Percentiles rank a stretch among this genome's conserved stretches.
Evolutionary conservation across 169 alveolate genomes (phyloP).

Genomic region (Eimeria praecox): DNA sequence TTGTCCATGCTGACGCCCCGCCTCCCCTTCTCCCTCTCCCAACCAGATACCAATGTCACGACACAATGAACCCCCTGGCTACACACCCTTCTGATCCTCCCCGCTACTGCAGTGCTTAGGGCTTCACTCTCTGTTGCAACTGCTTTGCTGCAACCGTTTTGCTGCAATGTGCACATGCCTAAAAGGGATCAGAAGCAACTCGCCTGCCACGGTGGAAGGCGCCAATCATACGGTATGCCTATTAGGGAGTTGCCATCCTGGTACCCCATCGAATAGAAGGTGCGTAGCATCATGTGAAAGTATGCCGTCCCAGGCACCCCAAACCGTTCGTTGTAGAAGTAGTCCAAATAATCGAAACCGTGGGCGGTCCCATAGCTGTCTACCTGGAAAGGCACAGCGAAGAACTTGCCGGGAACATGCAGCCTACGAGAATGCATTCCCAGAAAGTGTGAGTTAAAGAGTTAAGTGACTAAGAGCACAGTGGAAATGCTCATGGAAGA

Average conservation of each 20-base stretch:
- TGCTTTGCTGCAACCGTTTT: background rate
- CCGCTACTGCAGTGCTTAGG: background rate
- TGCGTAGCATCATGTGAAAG: slow-evolving; percentile 65
- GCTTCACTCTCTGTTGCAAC: background rate
- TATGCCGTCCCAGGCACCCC: slow-evolving; percentile 80
- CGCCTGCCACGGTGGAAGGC: slow-evolving; percentile 81
- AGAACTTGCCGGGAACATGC: background rate
- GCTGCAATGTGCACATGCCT: background rate
- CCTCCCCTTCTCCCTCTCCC: background rate
- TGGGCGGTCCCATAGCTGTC: slow-evolving; percentile 76
- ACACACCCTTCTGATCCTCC: background rate
- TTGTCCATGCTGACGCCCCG: background rate
- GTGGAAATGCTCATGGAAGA: background rate
- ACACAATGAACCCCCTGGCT: background rate
- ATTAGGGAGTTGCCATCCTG: slow-evolving; percentile 56
- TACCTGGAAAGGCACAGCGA: slow-evolving; percentile 13
- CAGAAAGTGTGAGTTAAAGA: background rate
- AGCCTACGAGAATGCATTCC: background rate
- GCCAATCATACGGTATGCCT: slow-evolving; percentile 81
- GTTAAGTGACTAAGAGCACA: background rate
- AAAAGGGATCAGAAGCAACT: background rate
- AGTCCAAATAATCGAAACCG: slow-evolving; percentile 80
- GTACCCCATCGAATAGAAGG: slow-evolving; percentile 53
- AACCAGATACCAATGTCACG: background rate
- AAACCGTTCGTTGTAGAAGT: slow-evolving; percentile 65